Percentiles rank a stretch among this genome's conserved stretches.
These are phyloP conservation scores for Fusarium anthophilum DNA, from an alignment of 2,329 filamentous ascomycete genomes.

Conservation along the genomic window DNA sequence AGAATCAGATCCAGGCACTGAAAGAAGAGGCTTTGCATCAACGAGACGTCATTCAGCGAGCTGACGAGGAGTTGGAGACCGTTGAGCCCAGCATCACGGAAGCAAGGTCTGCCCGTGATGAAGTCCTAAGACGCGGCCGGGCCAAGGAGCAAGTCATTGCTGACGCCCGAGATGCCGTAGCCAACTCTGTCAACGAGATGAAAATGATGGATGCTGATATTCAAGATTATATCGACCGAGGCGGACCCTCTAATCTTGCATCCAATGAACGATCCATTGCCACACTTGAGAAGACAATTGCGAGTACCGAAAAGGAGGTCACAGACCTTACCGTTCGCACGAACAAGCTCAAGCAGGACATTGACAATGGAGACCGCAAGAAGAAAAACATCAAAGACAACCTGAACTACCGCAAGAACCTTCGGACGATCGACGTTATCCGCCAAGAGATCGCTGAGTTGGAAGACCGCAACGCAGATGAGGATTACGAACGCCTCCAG, in stretches of 20 bases:
- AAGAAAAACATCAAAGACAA: slow-evolving; percentile 92
- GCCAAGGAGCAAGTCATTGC: slow-evolving; percentile 77
- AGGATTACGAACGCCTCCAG: slow-evolving; percentile 80
- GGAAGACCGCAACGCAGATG: slow-evolving; percentile 80
- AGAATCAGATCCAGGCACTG: slow-evolving; percentile 76
- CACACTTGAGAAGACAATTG: slow-evolving; percentile 72
- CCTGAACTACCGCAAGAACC: slow-evolving; percentile 81
- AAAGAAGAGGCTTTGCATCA: slow-evolving; percentile 75
- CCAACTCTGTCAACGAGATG: slow-evolving; percentile 80
- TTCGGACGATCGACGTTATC: slow-evolving; percentile 73
- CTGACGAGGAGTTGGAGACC: slow-evolving; percentile 77
- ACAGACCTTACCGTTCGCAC: slow-evolving; percentile 72
- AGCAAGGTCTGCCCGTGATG: slow-evolving; percentile 79
- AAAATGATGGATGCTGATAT: slow-evolving; percentile 81
- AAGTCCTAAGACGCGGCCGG: slow-evolving; percentile 76
- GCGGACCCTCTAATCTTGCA: slow-evolving; percentile 76
- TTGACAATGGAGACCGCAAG: slow-evolving; percentile 81
- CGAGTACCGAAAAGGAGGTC: slow-evolving; percentile 73
- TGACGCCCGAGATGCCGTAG: slow-evolving; percentile 75
- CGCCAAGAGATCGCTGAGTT: slow-evolving; percentile 76
- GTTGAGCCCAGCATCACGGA: slow-evolving; percentile 80
- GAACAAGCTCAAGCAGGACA: slow-evolving; percentile 80
- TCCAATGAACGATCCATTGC: slow-evolving; percentile 76
- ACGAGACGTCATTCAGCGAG: slow-evolving; percentile 72
- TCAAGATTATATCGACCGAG: slow-evolving; percentile 78